Conservation (phyloP, 768 basidiomycete genomes). For the Suillus plorans region DNA sequence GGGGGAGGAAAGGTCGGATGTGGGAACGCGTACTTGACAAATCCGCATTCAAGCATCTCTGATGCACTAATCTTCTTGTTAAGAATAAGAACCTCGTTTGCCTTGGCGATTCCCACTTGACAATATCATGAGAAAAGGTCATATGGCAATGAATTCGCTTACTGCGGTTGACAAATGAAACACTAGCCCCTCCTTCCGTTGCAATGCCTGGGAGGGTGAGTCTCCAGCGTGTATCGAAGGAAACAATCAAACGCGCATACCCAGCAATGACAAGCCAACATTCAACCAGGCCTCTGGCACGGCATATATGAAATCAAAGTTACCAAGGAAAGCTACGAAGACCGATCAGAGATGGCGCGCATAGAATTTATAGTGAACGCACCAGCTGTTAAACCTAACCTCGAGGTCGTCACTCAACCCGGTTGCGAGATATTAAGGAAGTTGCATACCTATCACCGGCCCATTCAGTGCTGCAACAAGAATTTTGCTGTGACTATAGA, state of each 20-base stretch:
- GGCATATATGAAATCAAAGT: constrained; percentile 75
- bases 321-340: constrained; percentile 57
- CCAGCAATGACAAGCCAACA: constrained; percentile 68
- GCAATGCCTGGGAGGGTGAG: constrained; percentile 48
- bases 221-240: constrained; percentile 2
- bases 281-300: constrained; percentile 61
- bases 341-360: neutral
- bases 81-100: constrained; percentile 71
- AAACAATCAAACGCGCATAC: constrained; percentile 20
- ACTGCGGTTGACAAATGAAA: constrained; percentile 68
- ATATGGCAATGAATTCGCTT: constrained; percentile 16
- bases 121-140: neutral
- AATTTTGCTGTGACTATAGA: constrained; percentile 69
- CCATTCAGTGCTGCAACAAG: constrained; percentile 73
- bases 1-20: neutral
- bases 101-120: constrained; percentile 67
- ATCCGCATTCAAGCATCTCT: constrained; percentile 59
- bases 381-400: constrained; percentile 67
- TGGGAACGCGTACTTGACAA: constrained; percentile 55
- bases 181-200: constrained; percentile 69
- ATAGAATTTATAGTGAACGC: neutral
- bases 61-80: constrained; percentile 64
- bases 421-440: neutral
- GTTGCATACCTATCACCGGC: constrained; percentile 64
- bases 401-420: neutral